Evolutionary conservation across 192 early-diverging fungal species (phyloP).

Genomic region (Coemansia sp.): DNA sequence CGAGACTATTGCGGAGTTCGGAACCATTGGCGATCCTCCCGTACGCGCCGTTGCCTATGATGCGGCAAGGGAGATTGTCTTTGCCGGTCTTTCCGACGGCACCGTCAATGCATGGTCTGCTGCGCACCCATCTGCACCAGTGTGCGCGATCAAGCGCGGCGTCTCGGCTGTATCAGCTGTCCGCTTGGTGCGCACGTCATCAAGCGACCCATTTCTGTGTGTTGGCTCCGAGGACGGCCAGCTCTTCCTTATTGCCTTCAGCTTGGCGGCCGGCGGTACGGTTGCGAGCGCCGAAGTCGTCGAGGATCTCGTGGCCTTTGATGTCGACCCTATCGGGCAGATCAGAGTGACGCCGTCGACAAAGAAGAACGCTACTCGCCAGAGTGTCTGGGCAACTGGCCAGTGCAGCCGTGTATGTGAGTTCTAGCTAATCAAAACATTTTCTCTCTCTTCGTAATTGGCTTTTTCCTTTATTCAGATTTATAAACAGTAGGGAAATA

Average conservation of each 20-base stretch:
- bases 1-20: constrained; percentile 19
- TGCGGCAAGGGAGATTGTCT: constrained; percentile 2
- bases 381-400: constrained; percentile 43
- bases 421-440: constrained; percentile 18
- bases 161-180: constrained; percentile 27
- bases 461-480: background rate
- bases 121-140: constrained; percentile 1
- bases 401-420: constrained; percentile 24
- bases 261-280: background rate
- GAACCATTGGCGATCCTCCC: constrained; percentile 11
- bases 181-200: constrained; percentile 22
- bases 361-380: constrained; percentile 10
- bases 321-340: constrained; percentile 47
- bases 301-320: constrained; percentile 49
- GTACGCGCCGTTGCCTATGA: constrained; percentile 42
- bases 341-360: constrained; percentile 17
- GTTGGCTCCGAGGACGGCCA: constrained; percentile 49
- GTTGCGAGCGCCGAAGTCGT: constrained; percentile 14
- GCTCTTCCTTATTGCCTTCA: constrained; percentile 18
- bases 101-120: constrained; percentile 27
- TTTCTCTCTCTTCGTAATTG: no score
- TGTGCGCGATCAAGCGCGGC: constrained; percentile 32
- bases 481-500: background rate
- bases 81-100: constrained; percentile 32
- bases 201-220: constrained; percentile 19